Percentiles rank a stretch among this genome's conserved stretches.
Conservation (phyloP, 2,329 filamentous ascomycete species). For the Lomentospora prolificans region DNA sequence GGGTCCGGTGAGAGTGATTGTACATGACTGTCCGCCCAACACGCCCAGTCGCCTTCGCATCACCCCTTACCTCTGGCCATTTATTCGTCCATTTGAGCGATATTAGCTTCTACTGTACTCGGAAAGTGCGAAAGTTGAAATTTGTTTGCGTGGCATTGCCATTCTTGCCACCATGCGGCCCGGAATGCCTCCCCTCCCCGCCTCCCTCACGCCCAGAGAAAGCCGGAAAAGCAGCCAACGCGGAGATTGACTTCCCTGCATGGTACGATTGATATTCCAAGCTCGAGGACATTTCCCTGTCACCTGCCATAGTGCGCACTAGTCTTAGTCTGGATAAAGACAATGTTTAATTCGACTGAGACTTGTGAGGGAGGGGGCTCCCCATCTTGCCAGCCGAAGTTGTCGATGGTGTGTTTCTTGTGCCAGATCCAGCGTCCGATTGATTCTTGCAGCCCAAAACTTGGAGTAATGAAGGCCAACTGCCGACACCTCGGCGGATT, state of each 20-base stretch:
- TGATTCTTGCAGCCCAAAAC: not conserved
- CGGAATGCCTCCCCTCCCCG: not conserved
- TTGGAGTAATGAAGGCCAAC: not conserved
- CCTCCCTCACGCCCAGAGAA: not conserved
- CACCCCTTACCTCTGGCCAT: not conserved
- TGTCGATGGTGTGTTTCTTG: not conserved
- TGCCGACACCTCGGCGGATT: not conserved
- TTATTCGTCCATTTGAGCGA: not conserved
- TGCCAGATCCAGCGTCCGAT: not conserved
- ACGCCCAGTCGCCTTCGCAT: not conserved
- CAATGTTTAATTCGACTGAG: constrained; percentile 1
- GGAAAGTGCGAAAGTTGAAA: not conserved
- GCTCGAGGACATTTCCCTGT: not conserved
- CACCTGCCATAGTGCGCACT: not conserved
- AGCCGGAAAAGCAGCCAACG: not conserved
- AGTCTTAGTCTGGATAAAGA: not conserved
- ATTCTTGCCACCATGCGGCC: not conserved
- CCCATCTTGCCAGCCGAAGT: not conserved
- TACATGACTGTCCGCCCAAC: not conserved
- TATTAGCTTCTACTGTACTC: not conserved
- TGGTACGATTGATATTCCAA: not conserved
- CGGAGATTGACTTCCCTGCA: not conserved
- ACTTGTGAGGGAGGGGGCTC: not conserved
- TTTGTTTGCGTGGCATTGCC: not conserved
- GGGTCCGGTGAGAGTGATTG: constrained; percentile 1